Base-by-base conservation (phyloP, 345 rosid species). In the Erysimum cheiranthoides region DNA sequence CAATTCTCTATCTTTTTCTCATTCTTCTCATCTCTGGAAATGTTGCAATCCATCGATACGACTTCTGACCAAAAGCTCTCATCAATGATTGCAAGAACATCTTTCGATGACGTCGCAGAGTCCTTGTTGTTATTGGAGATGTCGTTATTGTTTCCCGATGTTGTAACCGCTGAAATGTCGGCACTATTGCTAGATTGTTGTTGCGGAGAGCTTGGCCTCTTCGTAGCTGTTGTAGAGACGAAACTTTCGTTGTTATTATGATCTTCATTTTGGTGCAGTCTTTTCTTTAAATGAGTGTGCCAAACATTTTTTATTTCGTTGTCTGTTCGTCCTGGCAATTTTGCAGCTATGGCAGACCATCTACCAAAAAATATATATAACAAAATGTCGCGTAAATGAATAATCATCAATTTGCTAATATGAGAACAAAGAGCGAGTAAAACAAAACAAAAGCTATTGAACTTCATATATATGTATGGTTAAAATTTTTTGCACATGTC, bases 281-380 rank as follows among this genome's bases (percentile, higher is more conserved):
- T 80, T 61, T 83, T 84, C 72, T 71, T 86, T 52, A 84, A 70
- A 71, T 65, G 75, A 59, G 87, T 77, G 35, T 86, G 71, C 90
- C 86, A 86, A 39, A 71, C 61, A 57, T 86, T 84, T 68, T 86
- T 84, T 10, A 86, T 86, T 25, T 81, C 87, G 61, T 86, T 86
- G 59, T 84, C 90, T 47, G 87, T 80, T 84, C 85, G 81, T 38
- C 87, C 85, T 0, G 89, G 89, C 8, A 86, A 50, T 45, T 49
- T 76, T 17, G 86, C 80, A 38, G 91, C 91, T 47, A 85, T 87
- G 11, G 77, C 66, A 38, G 86, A 79, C 91, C 89, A 87, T 73
- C 89, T 85, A 63, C 16, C 50, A 63, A 12, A 50, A 39, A 16
- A 40, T 3, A 72, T 3, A 46, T 0, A 4, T 45, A 53, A 21